Conservation (phyloP, 2,329 filamentous ascomycete species). For the Thelonectria rubi region DNA sequence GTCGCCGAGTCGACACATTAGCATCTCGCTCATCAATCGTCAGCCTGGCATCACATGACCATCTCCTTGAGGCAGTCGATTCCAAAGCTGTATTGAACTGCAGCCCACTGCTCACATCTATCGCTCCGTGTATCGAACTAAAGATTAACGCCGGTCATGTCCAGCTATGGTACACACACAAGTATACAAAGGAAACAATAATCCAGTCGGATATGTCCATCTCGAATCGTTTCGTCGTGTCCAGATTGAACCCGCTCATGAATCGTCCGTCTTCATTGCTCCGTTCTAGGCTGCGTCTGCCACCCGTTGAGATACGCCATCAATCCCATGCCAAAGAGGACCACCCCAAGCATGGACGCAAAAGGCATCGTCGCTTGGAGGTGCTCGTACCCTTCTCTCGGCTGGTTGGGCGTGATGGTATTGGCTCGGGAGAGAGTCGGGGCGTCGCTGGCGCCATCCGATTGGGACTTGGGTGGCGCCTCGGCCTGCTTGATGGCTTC, state of each 20-base stretch:
- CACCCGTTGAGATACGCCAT: slow-evolving; percentile 90
- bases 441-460: slow-evolving; percentile 46
- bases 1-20: too few relatives aligned
- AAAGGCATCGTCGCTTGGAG: slow-evolving; percentile 72
- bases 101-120: slow-evolving; percentile 42
- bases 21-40: too few relatives aligned
- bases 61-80: slow-evolving; percentile 35
- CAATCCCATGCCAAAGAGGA: slow-evolving; percentile 80
- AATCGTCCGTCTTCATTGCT: slow-evolving; percentile 45
- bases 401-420: slow-evolving; percentile 57
- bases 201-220: slow-evolving; percentile 44
- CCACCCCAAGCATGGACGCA: slow-evolving; percentile 83
- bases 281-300: slow-evolving; percentile 59
- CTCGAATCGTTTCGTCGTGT: slow-evolving; percentile 46
- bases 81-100: slow-evolving; percentile 29
- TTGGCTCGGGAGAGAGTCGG: slow-evolving; percentile 58
- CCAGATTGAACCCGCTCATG: slow-evolving; percentile 42
- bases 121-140: slow-evolving; percentile 32
- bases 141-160: slow-evolving; percentile 37
- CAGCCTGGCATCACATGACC: slow-evolving; percentile 27
- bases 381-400: slow-evolving; percentile 54
- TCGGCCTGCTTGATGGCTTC: slow-evolving; percentile 21
- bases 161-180: slow-evolving; percentile 40
- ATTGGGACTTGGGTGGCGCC: slow-evolving; percentile 18
- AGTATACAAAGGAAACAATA: slow-evolving; percentile 44